Evolutionary conservation across 805 yeast species (phyloP).

Genomic region (Wickerhamiella brachini): DNA sequence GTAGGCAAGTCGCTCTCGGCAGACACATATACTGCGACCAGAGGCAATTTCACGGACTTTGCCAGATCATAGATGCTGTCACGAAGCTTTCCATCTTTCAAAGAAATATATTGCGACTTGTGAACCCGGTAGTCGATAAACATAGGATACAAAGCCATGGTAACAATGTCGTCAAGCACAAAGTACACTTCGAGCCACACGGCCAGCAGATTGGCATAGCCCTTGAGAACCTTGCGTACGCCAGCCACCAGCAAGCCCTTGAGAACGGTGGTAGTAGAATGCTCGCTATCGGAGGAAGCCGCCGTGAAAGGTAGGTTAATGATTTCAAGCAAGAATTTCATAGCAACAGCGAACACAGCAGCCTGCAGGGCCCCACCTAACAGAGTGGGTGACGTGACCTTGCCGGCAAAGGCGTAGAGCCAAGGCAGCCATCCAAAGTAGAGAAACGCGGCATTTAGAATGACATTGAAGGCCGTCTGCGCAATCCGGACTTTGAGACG

Average conservation of each 20-base stretch:
- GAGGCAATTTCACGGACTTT: conserved; percentile 62
- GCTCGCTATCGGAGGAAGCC: background rate
- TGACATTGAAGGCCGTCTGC: background rate
- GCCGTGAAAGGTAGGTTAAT: background rate
- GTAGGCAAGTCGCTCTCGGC: conserved; percentile 62
- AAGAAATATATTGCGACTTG: conserved; percentile 58
- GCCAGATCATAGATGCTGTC: conserved; percentile 72
- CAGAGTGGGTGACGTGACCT: background rate
- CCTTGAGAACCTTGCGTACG: background rate
- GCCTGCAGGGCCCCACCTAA: background rate
- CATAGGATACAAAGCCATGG: conserved; percentile 67
- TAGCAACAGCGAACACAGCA: background rate
- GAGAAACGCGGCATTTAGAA: background rate
- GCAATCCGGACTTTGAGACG: background rate
- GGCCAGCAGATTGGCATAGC: background rate
- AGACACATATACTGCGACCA: conserved; percentile 72
- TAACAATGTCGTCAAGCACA: conserved; percentile 52
- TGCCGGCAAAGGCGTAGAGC: background rate
- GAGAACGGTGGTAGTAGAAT: background rate
- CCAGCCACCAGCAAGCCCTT: background rate
- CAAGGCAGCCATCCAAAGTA: background rate
- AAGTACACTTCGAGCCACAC: conserved; percentile 35
- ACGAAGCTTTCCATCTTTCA: conserved; percentile 81
- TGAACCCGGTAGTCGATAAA: conserved; percentile 86
- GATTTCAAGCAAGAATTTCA: background rate